Percentiles rank a stretch among this genome's conserved stretches.
phyloP scores from a whole-genome alignment of 2,329 filamentous ascomycete genomes.

The Trichoderma cornu-damae region DNA sequence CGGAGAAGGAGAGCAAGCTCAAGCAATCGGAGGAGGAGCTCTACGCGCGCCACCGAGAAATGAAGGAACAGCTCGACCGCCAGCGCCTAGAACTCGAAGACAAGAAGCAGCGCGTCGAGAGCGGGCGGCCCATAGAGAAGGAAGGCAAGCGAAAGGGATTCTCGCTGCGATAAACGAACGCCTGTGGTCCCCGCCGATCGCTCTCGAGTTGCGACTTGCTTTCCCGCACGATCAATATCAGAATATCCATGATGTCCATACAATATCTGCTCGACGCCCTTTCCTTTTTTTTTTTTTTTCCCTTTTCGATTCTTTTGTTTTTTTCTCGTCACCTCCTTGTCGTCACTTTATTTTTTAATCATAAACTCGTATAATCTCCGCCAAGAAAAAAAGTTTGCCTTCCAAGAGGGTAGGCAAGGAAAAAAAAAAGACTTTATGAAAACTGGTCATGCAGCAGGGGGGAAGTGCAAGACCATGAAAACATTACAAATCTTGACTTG shows the following conservation, averaged over 20 bases:
- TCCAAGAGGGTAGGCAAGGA: slow-evolving; percentile 28
- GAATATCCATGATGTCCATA: slow-evolving; percentile 55
- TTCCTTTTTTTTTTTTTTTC: slow-evolving; percentile 44
- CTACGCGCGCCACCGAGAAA: slow-evolving; percentile 95
- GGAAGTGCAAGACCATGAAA: slow-evolving; percentile 31
- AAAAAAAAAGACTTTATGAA: slow-evolving; percentile 34
- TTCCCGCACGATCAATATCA: slow-evolving; percentile 49
- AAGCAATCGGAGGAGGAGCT: slow-evolving; percentile 99
- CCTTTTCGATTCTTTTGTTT: slow-evolving; percentile 38
- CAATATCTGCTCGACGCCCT: slow-evolving; percentile 54
- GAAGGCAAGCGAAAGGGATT: slow-evolving; percentile 99
- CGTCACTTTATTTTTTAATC: slow-evolving; percentile 38
- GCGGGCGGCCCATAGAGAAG: slow-evolving; percentile 91
- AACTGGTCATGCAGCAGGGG: slow-evolving; percentile 32
- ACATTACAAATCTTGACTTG: slow-evolving; percentile 18
- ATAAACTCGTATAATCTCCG: slow-evolving; percentile 36
- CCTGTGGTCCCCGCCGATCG: slow-evolving; percentile 18
- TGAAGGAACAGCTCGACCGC: slow-evolving; percentile 98
- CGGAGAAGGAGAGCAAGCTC: slow-evolving; percentile 98
- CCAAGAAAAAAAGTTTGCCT: slow-evolving; percentile 35
- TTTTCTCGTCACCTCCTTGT: slow-evolving; percentile 33
- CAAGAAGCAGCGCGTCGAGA: slow-evolving; percentile 95
- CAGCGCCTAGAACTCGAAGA: slow-evolving; percentile 94
- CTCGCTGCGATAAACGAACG: slow-evolving; percentile 75
- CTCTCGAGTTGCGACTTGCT: slow-evolving; percentile 22